Conservation (phyloP, 768 basidiomycete species). For the Russula virescens region DNA sequence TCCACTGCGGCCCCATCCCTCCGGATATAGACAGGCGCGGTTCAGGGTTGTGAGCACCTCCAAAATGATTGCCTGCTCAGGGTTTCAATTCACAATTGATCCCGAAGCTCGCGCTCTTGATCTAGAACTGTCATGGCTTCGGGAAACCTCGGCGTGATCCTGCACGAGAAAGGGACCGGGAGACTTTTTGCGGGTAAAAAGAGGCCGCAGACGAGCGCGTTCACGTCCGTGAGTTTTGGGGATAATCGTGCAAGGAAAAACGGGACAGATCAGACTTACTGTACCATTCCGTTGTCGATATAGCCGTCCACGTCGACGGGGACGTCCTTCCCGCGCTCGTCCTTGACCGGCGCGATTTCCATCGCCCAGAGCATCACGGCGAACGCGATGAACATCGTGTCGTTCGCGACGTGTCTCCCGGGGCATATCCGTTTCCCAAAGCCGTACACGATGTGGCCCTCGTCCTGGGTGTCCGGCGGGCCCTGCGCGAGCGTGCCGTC, state of each 20-base stretch:
- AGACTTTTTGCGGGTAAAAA: slow-evolving; percentile 1
- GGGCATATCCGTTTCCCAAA: slow-evolving; percentile 33
- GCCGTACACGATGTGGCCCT: slow-evolving; percentile 30
- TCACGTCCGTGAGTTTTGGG: neutral
- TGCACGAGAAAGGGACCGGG: slow-evolving; percentile 25
- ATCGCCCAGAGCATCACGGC: slow-evolving; percentile 31
- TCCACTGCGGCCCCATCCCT: neutral
- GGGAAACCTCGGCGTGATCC: slow-evolving; percentile 23
- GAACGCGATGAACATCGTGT: slow-evolving; percentile 33
- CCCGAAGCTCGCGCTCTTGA: slow-evolving; percentile 17
- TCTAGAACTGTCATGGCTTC: slow-evolving; percentile 19
- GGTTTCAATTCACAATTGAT: neutral
- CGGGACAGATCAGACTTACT: slow-evolving; percentile 17
- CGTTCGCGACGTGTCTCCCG: slow-evolving; percentile 33
- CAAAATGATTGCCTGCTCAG: too few relatives aligned
- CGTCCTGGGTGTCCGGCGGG: slow-evolving; percentile 30
- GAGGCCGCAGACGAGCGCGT: neutral
- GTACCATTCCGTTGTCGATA: slow-evolving; percentile 22
- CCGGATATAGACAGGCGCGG: neutral
- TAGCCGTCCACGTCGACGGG: slow-evolving; percentile 16
- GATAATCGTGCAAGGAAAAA: neutral
- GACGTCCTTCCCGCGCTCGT: slow-evolving; percentile 17
- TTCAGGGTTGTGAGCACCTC: too few relatives aligned
- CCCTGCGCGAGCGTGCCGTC: slow-evolving; percentile 25
- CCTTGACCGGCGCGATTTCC: slow-evolving; percentile 20